Base-by-base conservation (phyloP, 2,329 filamentous ascomycete species). In the Pseudocercospora ulei region DNA sequence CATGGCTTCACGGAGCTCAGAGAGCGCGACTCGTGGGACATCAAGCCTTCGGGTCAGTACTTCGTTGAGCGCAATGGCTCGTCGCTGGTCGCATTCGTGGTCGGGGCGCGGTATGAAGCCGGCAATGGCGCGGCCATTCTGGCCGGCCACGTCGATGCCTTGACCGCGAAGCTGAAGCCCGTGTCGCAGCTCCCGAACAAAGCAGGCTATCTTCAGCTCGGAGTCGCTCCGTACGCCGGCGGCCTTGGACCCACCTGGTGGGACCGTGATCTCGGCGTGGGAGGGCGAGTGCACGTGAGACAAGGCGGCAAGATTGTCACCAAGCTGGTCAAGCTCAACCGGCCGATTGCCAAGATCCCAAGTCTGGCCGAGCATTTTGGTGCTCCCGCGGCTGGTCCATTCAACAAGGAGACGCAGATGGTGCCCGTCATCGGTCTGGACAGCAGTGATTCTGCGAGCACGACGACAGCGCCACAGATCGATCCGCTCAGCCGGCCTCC, bases 341-440 rank as follows among this genome's bases (percentile, higher is more conserved):
- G 87, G 84, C 88, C 90, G 1, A 86, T 98, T 65, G 90, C 90
- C 30, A 76, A 82, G 45, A 82, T 96, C 43, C 86, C 90, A 4
- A 94, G 86, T 0, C 72, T 98, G 11, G 90, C 90, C 16, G 86
- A 86, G 41, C 90, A 98, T 63, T 96, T 98, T 55, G 90, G 90
- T 36, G 73, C 82, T 29, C 79, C 73, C 3, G 65, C 76, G 0
- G 58, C 64, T 33, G 75, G 75, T 0, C 76, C 75, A 0, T 79
- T 79, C 64, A 96, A 98, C 60, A 72, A 73, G 52, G 90, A 98
- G 66, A 96, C 88, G 0, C 79, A 96, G 58, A 86, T 90, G 65
- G 86, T 94, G 0, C 90, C 90, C 6, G 85, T 96, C 46, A 82
- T 96, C 47, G 90, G 88, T 11, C 70, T 96, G 9, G 86, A 95